Evolutionary conservation across 202 grass and related monocot genomes (phyloP), one percentile per base, ranked within the genome.

Genomic region (Zizania palustris): DNA sequence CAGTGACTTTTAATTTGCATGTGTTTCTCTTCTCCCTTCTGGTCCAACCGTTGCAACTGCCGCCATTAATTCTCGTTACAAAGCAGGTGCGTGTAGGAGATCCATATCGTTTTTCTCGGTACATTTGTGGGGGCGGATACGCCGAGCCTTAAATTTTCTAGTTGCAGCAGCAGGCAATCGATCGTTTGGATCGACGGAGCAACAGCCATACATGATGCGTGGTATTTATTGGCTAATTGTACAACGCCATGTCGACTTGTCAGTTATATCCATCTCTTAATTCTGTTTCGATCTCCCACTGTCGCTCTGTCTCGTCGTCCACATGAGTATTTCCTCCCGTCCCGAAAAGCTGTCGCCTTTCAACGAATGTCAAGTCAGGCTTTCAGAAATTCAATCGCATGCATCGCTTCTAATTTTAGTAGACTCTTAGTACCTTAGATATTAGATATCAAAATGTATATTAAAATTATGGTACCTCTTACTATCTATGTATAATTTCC

Each of bases 31-130:
- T 2, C 15, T 63, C 4, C 11, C 19, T 6, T 18, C 5, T 45
- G 22, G 15, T 44, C 45, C 28, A 37, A 18, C 67, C n/a, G 19
- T 6, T 63, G 67, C 56, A 80, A 80, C 66, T 1, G 78, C 78
- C 67, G 38, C 56, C 48, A 71, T 71, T 21, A 71, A 71, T 51
- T 40, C 66, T 60, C 65, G 55, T 12, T 70, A 40, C 65, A 50
- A 50, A 5, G 51, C 51, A 34, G 77, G 66, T 62, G 55, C 77
- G 60, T 80, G 77, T 35, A 68, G 38, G 65, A 67, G 39, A 80
- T 35, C 65, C 44, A 16, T 40, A 71, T 28, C 43, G 18, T 50
- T 71, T 80, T 62, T 80, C 50, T 22, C 34, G 77, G 43, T 80
- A 80, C 77, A 60, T 59, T 59, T 39, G 36, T 42, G 40, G 40